A percentile compares a stretch with the other conserved stretches of the same genome.
These are phyloP conservation scores for Paecilomyces sp. DNA, from an alignment of 2,329 filamentous ascomycete species.

Conservation along the genomic window DNA sequence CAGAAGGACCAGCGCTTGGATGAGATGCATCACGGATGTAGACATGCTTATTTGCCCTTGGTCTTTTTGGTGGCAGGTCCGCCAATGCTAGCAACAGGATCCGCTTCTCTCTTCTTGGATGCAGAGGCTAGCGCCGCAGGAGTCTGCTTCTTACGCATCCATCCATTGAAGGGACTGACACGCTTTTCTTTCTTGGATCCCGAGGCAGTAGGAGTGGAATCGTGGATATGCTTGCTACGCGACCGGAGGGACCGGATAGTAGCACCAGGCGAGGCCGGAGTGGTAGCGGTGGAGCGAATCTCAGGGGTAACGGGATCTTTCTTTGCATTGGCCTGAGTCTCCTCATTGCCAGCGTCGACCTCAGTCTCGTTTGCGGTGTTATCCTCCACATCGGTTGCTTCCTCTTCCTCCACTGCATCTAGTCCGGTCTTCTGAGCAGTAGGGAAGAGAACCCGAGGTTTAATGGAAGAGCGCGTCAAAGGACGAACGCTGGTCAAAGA, in stretches of 20 bases:
- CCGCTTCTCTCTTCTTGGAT: constrained; percentile 29
- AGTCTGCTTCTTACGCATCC: constrained; percentile 31
- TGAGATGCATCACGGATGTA: background rate
- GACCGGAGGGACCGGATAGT: constrained; percentile 27
- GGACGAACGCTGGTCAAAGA: constrained; percentile 33
- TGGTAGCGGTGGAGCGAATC: constrained; percentile 11
- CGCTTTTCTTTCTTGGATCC: constrained; percentile 22
- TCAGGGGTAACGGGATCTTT: constrained; percentile 17
- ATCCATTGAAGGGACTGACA: constrained; percentile 33
- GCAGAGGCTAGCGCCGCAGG: constrained; percentile 15
- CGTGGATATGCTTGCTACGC: constrained; percentile 17
- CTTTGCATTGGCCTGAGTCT: constrained; percentile 6
- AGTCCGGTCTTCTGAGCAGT: constrained; percentile 29
- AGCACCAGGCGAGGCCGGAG: constrained; percentile 24
- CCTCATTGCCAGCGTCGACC: constrained; percentile 8
- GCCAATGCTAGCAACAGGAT: constrained; percentile 16
- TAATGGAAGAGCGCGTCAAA: constrained; percentile 51
- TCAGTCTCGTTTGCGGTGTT: constrained; percentile 11
- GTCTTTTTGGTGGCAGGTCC: constrained; percentile 24
- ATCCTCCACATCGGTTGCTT: constrained; percentile 49
- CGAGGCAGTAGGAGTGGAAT: constrained; percentile 16
- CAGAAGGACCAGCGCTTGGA: background rate
- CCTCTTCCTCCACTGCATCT: constrained; percentile 44
- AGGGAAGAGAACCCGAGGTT: constrained; percentile 55
- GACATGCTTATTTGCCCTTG: constrained; percentile 9